Percentiles rank a stretch among this genome's conserved stretches.
Evolutionary conservation across 768 basidiomycete species (phyloP).

Genomic region (Serendipita indica): DNA sequence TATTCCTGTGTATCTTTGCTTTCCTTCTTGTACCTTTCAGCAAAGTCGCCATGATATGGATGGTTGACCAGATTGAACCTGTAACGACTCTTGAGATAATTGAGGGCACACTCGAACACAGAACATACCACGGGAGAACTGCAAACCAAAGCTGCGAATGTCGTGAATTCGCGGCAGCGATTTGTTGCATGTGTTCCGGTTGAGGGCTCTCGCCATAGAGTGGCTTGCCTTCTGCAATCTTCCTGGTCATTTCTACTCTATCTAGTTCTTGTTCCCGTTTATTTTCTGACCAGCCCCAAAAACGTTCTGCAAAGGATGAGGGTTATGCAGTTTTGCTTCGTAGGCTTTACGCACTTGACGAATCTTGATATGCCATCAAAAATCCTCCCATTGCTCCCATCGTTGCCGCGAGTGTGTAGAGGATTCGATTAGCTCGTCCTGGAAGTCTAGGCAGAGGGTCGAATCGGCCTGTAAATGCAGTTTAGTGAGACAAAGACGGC

Average conservation of each 20-base stretch:
- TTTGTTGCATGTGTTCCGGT: conserved; percentile 71
- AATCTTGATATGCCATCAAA: conserved; percentile 82
- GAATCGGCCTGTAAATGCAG: conserved; percentile 19
- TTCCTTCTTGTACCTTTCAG: conserved; percentile 56
- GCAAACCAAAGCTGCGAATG: conserved; percentile 90
- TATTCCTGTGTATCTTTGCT: no score
- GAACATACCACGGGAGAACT: conserved; percentile 58
- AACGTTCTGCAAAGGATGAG: conserved; percentile 44
- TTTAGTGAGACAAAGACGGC: background rate
- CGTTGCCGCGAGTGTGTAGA: conserved; percentile 35
- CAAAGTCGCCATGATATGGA: conserved; percentile 69
- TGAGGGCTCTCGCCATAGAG: conserved; percentile 75
- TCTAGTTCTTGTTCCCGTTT: conserved; percentile 67
- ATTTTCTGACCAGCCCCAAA: conserved; percentile 93
- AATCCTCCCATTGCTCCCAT: conserved; percentile 86
- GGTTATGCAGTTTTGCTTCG: background rate
- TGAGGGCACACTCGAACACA: background rate
- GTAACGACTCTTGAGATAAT: background rate
- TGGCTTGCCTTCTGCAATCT: conserved; percentile 62
- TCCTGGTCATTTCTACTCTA: conserved; percentile 58
- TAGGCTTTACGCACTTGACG: conserved; percentile 46
- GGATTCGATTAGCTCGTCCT: conserved; percentile 30
- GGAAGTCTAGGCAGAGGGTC: conserved; percentile 19
- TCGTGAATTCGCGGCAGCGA: conserved; percentile 75
- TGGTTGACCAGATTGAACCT: conserved; percentile 97